Evolutionary conservation across 768 basidiomycete species (phyloP), one percentile per base, ranked within the genome.

Genomic region (Zangia roseola): DNA sequence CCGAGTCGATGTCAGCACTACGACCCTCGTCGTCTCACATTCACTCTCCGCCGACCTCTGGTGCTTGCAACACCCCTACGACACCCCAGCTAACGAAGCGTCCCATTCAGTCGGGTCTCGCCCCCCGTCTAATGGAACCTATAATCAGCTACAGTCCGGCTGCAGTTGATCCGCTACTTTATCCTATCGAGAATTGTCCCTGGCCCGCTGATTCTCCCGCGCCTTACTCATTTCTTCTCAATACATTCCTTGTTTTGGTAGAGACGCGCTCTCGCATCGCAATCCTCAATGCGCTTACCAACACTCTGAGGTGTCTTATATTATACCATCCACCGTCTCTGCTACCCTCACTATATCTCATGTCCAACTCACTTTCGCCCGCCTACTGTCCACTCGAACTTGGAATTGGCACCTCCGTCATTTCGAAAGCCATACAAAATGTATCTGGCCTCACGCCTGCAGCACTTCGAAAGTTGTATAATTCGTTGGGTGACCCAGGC

Each of bases 301-400:
- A 94, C 58, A 76, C 86, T 24, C 67, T 95, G 9, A 83, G 87
- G 24, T 76, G 80, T 19, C 75, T 95, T 44, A 74, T 83, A 52
- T 63, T 71, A 33, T 78, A 82, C 56, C 81, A 92, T 58, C 80
- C 88, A 0, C 46, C 74, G 19, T 86, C 89, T 34, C 77, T 95
- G 37, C 70, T 87, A 39, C 78, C 88, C n/a, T 76, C 88, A 30
- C 69, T 92, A 7, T 93, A 92, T 63, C 79, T 93, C 19, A 72
- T 93, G 26, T 91, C 91, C 12, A 94, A 92, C 64, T 80, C 87
- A 19, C 74, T 93, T 30, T 76, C 81, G 2, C 88, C 91, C 17
- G 79, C 87, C 1, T 94, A 91, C 69, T 74, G 79, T 40, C 73
- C 83, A 14, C 67, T 86, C 38, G 86, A 90, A 62, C 76, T 89